Conservation (phyloP, 192 early-diverging fungal species). For the Geranomyces variabilis region DNA sequence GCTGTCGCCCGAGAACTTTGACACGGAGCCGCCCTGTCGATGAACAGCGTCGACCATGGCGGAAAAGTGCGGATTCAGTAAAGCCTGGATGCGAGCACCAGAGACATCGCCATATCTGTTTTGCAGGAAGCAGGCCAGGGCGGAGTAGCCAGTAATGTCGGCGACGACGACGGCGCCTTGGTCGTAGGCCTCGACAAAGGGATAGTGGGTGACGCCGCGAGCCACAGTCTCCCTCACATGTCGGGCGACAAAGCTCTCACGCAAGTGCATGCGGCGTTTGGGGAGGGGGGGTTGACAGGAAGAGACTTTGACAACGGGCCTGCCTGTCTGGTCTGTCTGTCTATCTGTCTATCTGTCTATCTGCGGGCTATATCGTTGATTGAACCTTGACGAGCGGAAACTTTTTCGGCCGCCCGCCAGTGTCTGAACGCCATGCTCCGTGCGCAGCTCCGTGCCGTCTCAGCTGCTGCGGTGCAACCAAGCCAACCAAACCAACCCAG, state of each 20-base stretch:
- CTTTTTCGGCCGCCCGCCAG: too few species aligned
- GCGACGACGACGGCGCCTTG: neutral
- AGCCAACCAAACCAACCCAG: too few species aligned
- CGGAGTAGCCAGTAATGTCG: slow-evolving; percentile 16
- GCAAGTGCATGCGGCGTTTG: neutral
- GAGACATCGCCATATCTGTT: neutral
- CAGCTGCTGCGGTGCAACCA: too few species aligned
- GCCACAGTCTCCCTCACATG: neutral
- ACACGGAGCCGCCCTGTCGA: neutral
- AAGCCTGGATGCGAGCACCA: slow-evolving; percentile 2
- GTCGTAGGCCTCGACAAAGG: slow-evolving; percentile 14
- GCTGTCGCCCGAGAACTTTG: slow-evolving; percentile 16
- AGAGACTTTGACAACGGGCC: too few species aligned
- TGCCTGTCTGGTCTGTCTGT: too few species aligned
- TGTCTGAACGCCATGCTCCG: too few species aligned
- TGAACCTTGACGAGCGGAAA: too few species aligned
- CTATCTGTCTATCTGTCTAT: too few species aligned
- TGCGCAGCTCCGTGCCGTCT: too few species aligned
- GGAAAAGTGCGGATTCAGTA: neutral
- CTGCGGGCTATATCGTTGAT: too few species aligned
- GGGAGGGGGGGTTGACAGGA: too few species aligned
- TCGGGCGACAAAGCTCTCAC: neutral
- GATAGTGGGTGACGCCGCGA: slow-evolving; percentile 1
- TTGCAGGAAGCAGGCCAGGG: slow-evolving; percentile 11
- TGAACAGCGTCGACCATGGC: slow-evolving; percentile 15